Evolutionary conservation across 2,329 filamentous ascomycete genomes (phyloP).

Genomic region (Aspergillus piperis): DNA sequence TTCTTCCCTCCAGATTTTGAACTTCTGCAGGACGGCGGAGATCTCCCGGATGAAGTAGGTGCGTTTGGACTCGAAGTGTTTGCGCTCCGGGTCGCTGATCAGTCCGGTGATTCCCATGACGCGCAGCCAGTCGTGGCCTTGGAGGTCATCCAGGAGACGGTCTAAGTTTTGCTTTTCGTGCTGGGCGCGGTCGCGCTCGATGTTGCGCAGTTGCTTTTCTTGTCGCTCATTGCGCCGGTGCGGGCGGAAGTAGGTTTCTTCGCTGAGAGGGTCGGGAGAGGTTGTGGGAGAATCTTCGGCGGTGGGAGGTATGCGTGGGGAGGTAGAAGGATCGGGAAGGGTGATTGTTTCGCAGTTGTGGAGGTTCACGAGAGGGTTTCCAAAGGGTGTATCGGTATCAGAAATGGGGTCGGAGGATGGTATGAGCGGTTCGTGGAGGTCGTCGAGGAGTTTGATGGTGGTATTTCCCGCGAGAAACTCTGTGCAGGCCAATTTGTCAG

Average conservation of each 20-base stretch:
- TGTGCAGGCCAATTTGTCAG: conserved; percentile 35
- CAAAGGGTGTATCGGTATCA: conserved; percentile 30
- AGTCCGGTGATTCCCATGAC: conserved; percentile 85
- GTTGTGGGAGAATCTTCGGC: neutral
- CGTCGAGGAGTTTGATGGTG: conserved; percentile 69
- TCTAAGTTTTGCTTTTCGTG: conserved; percentile 69
- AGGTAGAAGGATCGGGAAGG: conserved; percentile 16
- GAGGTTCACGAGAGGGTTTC: conserved; percentile 40
- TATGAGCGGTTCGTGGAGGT: conserved; percentile 42
- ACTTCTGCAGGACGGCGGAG: conserved; percentile 79
- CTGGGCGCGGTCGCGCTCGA: conserved; percentile 66
- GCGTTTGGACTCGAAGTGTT: conserved; percentile 81
- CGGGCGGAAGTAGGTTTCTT: conserved; percentile 58
- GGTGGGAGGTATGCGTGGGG: conserved; percentile 18
- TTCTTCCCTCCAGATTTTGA: conserved; percentile 81
- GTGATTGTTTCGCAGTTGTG: conserved; percentile 39
- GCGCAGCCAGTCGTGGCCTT: conserved; percentile 89
- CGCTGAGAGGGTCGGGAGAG: conserved; percentile 56
- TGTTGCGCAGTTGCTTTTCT: conserved; percentile 68
- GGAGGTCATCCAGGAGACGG: conserved; percentile 73
- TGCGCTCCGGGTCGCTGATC: conserved; percentile 76
- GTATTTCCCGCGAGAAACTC: conserved; percentile 74
- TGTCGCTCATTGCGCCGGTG: conserved; percentile 64
- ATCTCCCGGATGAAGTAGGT: conserved; percentile 84
- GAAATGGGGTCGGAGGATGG: conserved; percentile 23